Conservation (phyloP, 495 filamentous ascomycete species). For the Cudoniella acicularis region DNA sequence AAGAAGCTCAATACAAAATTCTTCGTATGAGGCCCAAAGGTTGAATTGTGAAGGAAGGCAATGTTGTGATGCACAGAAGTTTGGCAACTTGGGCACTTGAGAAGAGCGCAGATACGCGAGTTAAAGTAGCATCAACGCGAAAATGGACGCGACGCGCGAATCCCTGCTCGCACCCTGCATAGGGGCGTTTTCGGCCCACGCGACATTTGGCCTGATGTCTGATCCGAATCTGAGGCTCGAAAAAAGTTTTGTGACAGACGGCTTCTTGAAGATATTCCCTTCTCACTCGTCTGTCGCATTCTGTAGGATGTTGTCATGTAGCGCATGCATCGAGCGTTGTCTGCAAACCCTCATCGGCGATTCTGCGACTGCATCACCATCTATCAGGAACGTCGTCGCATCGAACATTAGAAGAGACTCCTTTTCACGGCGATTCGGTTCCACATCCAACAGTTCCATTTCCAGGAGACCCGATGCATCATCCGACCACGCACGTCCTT, state of each 20-base stretch:
- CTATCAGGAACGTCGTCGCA: background rate
- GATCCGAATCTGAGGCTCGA: background rate
- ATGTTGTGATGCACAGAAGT: background rate
- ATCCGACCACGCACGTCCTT: background rate
- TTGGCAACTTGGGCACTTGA: background rate
- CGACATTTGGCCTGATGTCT: too few relatives aligned
- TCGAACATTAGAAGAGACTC: background rate
- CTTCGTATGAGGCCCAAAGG: background rate
- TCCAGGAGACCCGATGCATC: background rate
- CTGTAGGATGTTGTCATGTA: constrained; percentile 22
- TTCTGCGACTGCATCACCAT: constrained; percentile 5
- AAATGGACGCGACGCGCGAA: constrained; percentile 9
- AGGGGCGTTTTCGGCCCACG: background rate
- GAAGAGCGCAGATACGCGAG: constrained; percentile 1
- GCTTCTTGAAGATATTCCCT: background rate
- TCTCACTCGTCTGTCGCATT: background rate
- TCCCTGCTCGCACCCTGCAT: background rate
- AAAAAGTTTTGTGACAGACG: constrained; percentile 1
- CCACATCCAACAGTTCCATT: background rate
- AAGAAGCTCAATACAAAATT: constrained; percentile 13
- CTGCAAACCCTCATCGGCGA: constrained; percentile 17
- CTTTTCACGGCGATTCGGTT: background rate
- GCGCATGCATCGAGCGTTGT: constrained; percentile 15
- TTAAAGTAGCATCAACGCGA: constrained; percentile 5
- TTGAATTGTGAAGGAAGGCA: background rate